Evolutionary conservation across 2,329 filamentous ascomycete species (phyloP).

Genomic region (Cercospora beticola): DNA sequence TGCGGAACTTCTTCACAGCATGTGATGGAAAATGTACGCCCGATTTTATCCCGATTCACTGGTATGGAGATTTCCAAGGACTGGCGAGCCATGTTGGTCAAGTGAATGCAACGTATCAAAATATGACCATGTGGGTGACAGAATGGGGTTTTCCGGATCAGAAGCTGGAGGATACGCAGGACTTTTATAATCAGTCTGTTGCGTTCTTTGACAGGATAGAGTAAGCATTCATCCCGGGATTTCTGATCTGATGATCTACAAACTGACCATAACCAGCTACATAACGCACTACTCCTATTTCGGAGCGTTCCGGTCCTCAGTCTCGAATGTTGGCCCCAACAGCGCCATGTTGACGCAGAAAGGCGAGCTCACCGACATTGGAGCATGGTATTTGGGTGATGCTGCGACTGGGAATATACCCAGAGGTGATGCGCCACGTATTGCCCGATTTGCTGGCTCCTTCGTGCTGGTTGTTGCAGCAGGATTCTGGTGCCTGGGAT

Average conservation of each 20-base stretch:
- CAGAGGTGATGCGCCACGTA: constrained; percentile 31
- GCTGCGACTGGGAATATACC: constrained; percentile 41
- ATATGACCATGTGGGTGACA: constrained; percentile 71
- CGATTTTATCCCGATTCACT: constrained; percentile 55
- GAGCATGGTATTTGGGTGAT: constrained; percentile 71
- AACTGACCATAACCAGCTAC: constrained; percentile 37
- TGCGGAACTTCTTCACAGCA: constrained; percentile 63
- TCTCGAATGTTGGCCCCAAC: constrained; percentile 73
- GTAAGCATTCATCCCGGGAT: constrained; percentile 27
- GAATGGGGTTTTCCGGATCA: constrained; percentile 67
- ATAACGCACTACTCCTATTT: constrained; percentile 73
- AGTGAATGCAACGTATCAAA: constrained; percentile 49
- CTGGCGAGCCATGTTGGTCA: constrained; percentile 66
- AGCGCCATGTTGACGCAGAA: constrained; percentile 67
- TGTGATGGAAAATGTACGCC: constrained; percentile 51
- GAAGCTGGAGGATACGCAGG: constrained; percentile 57
- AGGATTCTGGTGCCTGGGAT: constrained; percentile 26
- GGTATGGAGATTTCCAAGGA: constrained; percentile 66
- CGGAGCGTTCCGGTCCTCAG: constrained; percentile 64
- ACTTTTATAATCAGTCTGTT: constrained; percentile 66
- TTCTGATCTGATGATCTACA: neutral
- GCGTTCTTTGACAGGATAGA: constrained; percentile 65
- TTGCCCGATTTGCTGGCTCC: constrained; percentile 34
- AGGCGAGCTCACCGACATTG: constrained; percentile 72
- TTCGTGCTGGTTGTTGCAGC: constrained; percentile 25